Evolutionary conservation across 805 yeast genomes (phyloP).

Genomic region (Zygoascus flipseniorum): DNA sequence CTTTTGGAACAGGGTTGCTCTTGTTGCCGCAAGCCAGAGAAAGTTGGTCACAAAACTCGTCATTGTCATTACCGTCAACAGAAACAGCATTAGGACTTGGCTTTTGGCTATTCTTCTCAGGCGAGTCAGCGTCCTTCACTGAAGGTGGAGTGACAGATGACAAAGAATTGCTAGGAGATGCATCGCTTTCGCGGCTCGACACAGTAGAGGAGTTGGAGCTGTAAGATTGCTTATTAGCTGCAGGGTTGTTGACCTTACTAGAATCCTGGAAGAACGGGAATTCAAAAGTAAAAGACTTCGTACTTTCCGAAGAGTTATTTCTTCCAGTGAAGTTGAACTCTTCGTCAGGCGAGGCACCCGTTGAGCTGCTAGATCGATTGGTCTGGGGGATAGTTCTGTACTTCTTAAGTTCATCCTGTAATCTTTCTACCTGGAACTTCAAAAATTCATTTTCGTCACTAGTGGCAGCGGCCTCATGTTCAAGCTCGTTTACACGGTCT

Average conservation of each 20-base stretch:
- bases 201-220: neutral
- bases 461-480: constrained; percentile 60
- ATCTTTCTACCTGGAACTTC: constrained; percentile 63
- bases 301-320: neutral
- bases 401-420: constrained; percentile 61
- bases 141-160: neutral
- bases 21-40: constrained; percentile 78
- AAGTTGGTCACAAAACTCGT: constrained; percentile 60
- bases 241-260: neutral
- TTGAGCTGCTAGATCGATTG: neutral
- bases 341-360: neutral
- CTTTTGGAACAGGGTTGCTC: constrained; percentile 26
- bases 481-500: constrained; percentile 62
- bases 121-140: neutral
- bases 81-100: neutral
- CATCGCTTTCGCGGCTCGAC: neutral
- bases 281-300: constrained; percentile 35
- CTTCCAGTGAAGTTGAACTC: neutral
- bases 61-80: neutral
- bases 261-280: constrained; percentile 43
- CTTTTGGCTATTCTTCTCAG: neutral
- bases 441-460: constrained; percentile 65
- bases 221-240: neutral
- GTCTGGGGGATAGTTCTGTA: constrained; percentile 23
- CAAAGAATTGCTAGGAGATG: neutral